phyloP scores from a whole-genome alignment of 805 yeast genomes.

The Torulaspora franciscae region DNA sequence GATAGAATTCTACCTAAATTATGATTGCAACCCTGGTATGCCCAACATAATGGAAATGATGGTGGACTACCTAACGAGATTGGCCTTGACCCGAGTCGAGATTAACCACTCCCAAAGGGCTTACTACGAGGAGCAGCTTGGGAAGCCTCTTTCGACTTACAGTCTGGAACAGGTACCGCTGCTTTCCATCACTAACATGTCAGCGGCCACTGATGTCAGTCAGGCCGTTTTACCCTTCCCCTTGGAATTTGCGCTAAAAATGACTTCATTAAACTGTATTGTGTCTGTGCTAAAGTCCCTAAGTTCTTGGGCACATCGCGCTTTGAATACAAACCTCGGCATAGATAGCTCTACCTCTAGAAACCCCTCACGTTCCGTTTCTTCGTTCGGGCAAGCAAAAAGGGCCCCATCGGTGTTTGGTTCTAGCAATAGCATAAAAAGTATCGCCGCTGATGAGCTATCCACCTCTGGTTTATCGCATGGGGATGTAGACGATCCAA shows the following conservation, averaged over 20 bases:
- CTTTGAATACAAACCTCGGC: slow-evolving; percentile 29
- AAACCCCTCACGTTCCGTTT: slow-evolving; percentile 13
- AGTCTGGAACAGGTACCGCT: slow-evolving; percentile 71
- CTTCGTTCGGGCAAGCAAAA: slow-evolving; percentile 17
- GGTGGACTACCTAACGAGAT: slow-evolving; percentile 65
- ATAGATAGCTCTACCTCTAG: slow-evolving; percentile 9
- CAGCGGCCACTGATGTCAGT: slow-evolving; percentile 24
- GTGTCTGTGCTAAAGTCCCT: slow-evolving; percentile 79
- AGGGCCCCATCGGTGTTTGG: slow-evolving; percentile 10
- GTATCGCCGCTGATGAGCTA: slow-evolving; percentile 18
- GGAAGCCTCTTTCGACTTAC: slow-evolving; percentile 64
- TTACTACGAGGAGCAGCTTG: slow-evolving; percentile 47
- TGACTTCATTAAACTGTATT: slow-evolving; percentile 71
- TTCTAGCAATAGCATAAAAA: slow-evolving; percentile 9
- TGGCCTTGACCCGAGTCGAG: slow-evolving; percentile 65
- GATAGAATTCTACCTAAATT: slow-evolving; percentile 88
- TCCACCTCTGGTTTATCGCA: slow-evolving; percentile 16
- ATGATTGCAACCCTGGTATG: slow-evolving; percentile 81
- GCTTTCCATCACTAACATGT: slow-evolving; percentile 63
- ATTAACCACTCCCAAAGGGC: slow-evolving; percentile 64
- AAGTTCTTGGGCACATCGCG: slow-evolving; percentile 80
- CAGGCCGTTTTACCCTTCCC: slow-evolving; percentile 45
- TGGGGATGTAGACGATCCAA: slow-evolving; percentile 59
- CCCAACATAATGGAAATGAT: slow-evolving; percentile 83
- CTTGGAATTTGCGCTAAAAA: slow-evolving; percentile 75